These are phyloP conservation scores for Gentiana macrophylla DNA, from an alignment of 257 asterid species.

Conservation along the genomic window DNA sequence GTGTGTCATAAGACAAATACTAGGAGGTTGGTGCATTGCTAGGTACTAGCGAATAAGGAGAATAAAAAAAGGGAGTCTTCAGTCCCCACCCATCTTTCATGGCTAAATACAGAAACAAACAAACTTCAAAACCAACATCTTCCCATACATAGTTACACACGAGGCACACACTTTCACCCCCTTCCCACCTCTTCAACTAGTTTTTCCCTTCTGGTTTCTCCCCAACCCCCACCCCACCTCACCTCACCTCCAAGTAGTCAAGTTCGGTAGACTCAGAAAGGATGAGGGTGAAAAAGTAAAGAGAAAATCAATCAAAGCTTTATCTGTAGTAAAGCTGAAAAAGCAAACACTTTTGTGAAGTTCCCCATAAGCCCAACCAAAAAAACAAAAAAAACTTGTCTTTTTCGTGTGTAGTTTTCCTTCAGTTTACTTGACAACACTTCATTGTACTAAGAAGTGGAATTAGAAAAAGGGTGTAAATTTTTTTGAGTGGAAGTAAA, in stretches of 20 bases:
- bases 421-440: background rate
- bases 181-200: slow-evolving; percentile 3
- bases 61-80: slow-evolving; percentile 18
- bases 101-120: slow-evolving; percentile 15
- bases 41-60: slow-evolving; percentile 10
- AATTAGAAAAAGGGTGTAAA: no score
- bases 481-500: slow-evolving; percentile 5
- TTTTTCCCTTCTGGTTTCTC: background rate
- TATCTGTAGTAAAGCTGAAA: slow-evolving; percentile 19
- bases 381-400: background rate
- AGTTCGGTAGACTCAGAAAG: background rate
- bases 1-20: no score
- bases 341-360: background rate
- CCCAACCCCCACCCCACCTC: background rate
- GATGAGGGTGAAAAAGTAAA: background rate
- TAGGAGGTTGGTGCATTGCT: slow-evolving; percentile 22
- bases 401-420: no score
- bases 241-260: no score
- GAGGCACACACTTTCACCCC: slow-evolving; percentile 10
- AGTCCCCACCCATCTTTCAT: slow-evolving; percentile 39
- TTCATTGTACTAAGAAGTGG: background rate
- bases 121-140: slow-evolving; percentile 16
- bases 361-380: slow-evolving; percentile 1
- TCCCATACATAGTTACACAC: slow-evolving; percentile 16
- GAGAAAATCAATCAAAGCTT: slow-evolving; percentile 27